These are phyloP conservation scores for Cenchrus fungigraminus DNA, from an alignment of 176 grass and related monocot genomes.

Conservation along the genomic window DNA sequence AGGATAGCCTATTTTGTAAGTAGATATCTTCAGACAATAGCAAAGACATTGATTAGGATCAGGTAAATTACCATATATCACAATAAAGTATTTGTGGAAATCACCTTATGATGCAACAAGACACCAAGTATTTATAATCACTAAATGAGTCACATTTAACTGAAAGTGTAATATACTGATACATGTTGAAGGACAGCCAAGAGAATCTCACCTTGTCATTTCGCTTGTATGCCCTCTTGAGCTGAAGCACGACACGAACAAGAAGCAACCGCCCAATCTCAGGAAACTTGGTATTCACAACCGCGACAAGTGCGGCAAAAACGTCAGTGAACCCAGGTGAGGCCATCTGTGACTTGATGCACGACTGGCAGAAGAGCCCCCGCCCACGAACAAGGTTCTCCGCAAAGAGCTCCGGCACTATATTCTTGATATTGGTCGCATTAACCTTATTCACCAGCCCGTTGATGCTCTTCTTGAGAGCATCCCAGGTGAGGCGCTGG, in stretches of 20 bases:
- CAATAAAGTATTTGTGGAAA: background rate
- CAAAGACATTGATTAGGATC: background rate
- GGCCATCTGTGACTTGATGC: slow-evolving; percentile 94
- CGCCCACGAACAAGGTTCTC: slow-evolving; percentile 90
- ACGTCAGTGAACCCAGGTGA: slow-evolving; percentile 94
- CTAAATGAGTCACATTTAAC: background rate
- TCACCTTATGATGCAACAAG: background rate
- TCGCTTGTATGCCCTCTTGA: slow-evolving; percentile 92
- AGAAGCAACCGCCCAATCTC: slow-evolving; percentile 76
- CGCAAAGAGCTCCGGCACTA: slow-evolving; percentile 76
- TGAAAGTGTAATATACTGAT: background rate
- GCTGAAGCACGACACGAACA: slow-evolving; percentile 78
- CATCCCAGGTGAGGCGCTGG: slow-evolving; percentile 92
- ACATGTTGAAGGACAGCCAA: slow-evolving; percentile 5
- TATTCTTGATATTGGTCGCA: slow-evolving; percentile 94
- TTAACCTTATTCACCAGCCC: slow-evolving; percentile 96
- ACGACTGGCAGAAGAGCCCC: slow-evolving; percentile 89
- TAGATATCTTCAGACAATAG: background rate
- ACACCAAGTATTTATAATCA: background rate
- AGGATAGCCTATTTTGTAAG: background rate
- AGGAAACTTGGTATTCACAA: slow-evolving; percentile 95
- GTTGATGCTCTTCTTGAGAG: slow-evolving; percentile 92
- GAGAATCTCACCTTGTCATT: slow-evolving; percentile 76
- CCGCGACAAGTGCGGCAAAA: slow-evolving; percentile 76
- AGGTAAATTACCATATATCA: background rate